A percentile compares a stretch with the other conserved stretches of the same genome.
These are phyloP conservation scores for Bocquillonia castaneifolia DNA, from an alignment of 441 rosid genomes.

Conservation along the genomic window DNA sequence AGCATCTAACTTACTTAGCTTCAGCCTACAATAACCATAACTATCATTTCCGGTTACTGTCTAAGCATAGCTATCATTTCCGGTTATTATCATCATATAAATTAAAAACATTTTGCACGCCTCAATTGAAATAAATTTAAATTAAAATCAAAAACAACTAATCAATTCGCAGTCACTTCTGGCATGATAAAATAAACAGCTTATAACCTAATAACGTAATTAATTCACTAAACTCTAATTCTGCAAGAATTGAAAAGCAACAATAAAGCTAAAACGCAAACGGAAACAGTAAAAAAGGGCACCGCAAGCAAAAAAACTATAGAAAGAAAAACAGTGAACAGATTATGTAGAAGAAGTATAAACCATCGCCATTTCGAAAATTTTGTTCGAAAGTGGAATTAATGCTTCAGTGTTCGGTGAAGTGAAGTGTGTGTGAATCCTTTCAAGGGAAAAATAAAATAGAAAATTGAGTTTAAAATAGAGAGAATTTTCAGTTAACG, in stretches of 20 bases:
- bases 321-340: not conserved
- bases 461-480: not conserved
- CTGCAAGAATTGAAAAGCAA: not conserved
- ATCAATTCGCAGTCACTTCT: too few species aligned
- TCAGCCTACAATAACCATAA: not conserved
- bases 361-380: slow-evolving; percentile 12
- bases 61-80: too few species aligned
- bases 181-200: too few species aligned
- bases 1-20: too few species aligned
- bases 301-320: not conserved
- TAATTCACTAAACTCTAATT: too few species aligned
- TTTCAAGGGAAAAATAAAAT: too few species aligned
- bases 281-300: not conserved
- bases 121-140: too few species aligned
- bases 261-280: not conserved
- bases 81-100: too few species aligned
- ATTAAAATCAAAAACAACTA: too few species aligned
- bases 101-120: too few species aligned
- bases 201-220: too few species aligned
- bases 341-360: not conserved
- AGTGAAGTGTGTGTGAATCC: not conserved
- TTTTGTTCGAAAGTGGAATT: not conserved
- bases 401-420: not conserved
- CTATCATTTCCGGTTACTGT: too few species aligned
- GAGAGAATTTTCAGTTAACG: not conserved